A percentile compares a stretch with the other conserved stretches of the same genome.
These are phyloP conservation scores for Solanum etuberosum DNA, from an alignment of 257 asterid genomes.

Conservation along the genomic window DNA sequence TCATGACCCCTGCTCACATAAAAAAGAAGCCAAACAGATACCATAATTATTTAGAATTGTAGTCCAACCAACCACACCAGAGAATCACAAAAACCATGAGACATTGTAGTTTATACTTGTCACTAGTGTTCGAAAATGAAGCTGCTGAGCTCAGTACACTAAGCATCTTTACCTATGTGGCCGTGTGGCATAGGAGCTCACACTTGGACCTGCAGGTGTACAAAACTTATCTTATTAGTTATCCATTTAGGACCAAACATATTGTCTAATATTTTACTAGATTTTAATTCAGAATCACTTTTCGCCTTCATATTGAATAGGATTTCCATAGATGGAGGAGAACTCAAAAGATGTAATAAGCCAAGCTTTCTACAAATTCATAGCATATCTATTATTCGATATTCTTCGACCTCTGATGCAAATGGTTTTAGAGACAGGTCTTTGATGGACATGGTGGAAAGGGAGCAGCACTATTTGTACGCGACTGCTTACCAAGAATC, in stretches of 20 bases:
- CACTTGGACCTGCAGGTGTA: not conserved
- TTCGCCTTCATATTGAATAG: not conserved
- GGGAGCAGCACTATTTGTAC: conserved; percentile 76
- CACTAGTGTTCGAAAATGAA: not conserved
- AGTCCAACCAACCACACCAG: not conserved
- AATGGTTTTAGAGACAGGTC: conserved; percentile 45
- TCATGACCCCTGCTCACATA: not conserved
- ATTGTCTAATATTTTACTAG: not conserved
- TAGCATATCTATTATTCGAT: not conserved
- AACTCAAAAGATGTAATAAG: not conserved
- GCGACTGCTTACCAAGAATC: conserved; percentile 73
- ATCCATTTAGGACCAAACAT: not conserved
- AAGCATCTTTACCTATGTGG: not conserved
- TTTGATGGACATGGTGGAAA: conserved; percentile 94
- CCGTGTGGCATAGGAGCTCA: not conserved
- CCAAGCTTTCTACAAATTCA: not conserved
- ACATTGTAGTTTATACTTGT: not conserved
- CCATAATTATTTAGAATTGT: not conserved
- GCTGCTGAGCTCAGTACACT: not conserved
- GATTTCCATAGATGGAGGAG: not conserved
- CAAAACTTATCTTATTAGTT: not conserved
- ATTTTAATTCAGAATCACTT: not conserved
- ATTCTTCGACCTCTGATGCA: conserved; percentile 3
- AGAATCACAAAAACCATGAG: not conserved
- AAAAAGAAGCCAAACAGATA: not conserved